Base-by-base conservation (phyloP, 2,329 filamentous ascomycete species). In the Monilinia fructicola region DNA sequence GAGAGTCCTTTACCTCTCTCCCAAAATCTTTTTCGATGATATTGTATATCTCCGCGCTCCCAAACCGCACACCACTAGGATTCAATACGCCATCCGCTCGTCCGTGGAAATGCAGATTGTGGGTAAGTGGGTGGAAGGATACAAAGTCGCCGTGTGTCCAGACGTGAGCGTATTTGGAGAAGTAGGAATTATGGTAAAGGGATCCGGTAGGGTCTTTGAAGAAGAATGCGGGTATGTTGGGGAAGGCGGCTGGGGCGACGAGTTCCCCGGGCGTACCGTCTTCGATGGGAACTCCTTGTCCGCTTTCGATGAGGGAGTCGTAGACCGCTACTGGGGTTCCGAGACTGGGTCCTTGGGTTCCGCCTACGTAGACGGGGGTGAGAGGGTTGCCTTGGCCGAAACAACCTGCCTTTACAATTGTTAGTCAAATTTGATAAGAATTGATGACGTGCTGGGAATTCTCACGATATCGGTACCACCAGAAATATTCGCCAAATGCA, bases 61-160 rank as follows among this genome's bases (percentile, higher is more conserved):
- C 92, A 73, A 95, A 96, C 0, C 91, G 83, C 14, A 95, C 87
- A 0, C 91, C 91, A 9, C 84, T 87, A 0, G 91, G 91, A 74
- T 95, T 95, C 62, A 95, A 78, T 2, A 95, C 91, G 16, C 91
- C 91, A 73, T 95, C 91, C 2, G 87, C 89, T 1, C 90, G 83
- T 1, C 90, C 90, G 0, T 91, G 82, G 71, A 93, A 88, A 16
- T 84, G 76, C 7, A 92, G 76, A 55, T 86, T 84, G 9, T 86
- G 84, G 1, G 90, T 93, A 4, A 78, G 70, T 0, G 90, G 90
- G 73, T 94, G 87, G 18, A 90, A 79, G 46, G 84, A 83, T 73
- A 91, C 87, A 75, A 93, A 94, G 74, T 95, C 92, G 28, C 91
- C 91, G 70, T 95, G 92, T 0, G 90, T 90, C 92, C 91, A 95